phyloP scores from a whole-genome alignment of 495 filamentous ascomycete genomes.

The Daldinia loculata region DNA sequence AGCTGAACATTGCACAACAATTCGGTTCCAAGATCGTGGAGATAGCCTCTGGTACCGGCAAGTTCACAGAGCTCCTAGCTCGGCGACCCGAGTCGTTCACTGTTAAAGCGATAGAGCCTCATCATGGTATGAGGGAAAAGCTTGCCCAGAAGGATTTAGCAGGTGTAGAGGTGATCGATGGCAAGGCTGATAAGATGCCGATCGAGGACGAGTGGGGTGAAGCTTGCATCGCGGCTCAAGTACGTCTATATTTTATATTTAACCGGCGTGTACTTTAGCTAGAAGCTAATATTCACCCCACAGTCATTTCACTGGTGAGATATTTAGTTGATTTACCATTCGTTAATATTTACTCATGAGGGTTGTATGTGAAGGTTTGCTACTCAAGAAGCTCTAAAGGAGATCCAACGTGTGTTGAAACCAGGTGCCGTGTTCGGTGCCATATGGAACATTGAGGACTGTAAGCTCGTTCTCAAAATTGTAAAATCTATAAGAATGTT shows the following conservation, averaged over 20 bases:
- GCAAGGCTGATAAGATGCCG: slow-evolving; percentile 62
- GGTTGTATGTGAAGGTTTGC: slow-evolving; percentile 61
- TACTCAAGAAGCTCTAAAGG: slow-evolving; percentile 60
- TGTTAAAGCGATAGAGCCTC: slow-evolving; percentile 70
- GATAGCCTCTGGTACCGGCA: slow-evolving; percentile 71
- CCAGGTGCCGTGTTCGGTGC: slow-evolving; percentile 63
- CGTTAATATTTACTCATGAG: slow-evolving; percentile 2
- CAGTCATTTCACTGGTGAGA: slow-evolving; percentile 69
- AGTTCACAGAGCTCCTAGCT: slow-evolving; percentile 68
- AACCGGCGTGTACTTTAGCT: background rate
- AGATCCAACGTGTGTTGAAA: slow-evolving; percentile 66
- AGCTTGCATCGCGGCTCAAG: slow-evolving; percentile 71
- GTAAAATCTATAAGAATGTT: background rate
- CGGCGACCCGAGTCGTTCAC: slow-evolving; percentile 60
- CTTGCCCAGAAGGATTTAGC: slow-evolving; percentile 61
- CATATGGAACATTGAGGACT: slow-evolving; percentile 75
- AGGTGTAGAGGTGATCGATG: slow-evolving; percentile 60
- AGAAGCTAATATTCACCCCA: slow-evolving; percentile 7
- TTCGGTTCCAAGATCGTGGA: slow-evolving; percentile 63
- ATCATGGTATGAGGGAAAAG: slow-evolving; percentile 65
- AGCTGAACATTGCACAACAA: slow-evolving; percentile 54
- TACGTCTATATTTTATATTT: slow-evolving; percentile 44
- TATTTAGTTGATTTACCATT: background rate
- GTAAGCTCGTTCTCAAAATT: slow-evolving; percentile 45
- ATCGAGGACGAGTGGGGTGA: slow-evolving; percentile 66